A percentile compares a stretch with the other conserved stretches of the same genome.
Evolutionary conservation across 2,329 filamentous ascomycete species (phyloP).

Genomic region (Beauveria pseudobassiana): DNA sequence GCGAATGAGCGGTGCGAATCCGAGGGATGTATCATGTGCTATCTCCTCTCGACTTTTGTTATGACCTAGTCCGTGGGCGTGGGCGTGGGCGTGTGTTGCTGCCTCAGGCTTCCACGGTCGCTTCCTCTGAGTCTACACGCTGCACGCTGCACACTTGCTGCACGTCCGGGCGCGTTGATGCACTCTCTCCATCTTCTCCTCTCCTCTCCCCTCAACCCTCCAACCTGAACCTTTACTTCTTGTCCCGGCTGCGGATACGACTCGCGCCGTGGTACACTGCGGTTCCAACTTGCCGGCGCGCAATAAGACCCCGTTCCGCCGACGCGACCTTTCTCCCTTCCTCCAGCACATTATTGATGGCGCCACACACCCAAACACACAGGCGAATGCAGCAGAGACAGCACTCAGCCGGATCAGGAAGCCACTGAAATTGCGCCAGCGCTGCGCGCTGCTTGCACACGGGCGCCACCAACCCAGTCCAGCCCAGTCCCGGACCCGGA

Average conservation of each 20-base stretch:
- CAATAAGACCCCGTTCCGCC: not conserved
- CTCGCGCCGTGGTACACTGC: not conserved
- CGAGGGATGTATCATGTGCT: conserved; percentile 4
- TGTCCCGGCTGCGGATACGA: not conserved
- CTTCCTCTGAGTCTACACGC: not conserved
- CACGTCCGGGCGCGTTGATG: conserved; percentile 7
- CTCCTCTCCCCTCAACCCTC: not conserved
- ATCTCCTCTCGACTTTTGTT: not conserved
- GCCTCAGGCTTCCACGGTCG: conserved; percentile 1
- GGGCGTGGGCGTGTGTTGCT: not conserved
- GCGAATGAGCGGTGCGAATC: conserved; percentile 9
- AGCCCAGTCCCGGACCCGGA: not conserved
- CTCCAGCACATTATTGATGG: not conserved
- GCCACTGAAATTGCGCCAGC: conserved; percentile 5
- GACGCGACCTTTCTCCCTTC: not conserved
- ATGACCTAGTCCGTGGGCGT: not conserved
- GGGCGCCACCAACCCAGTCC: not conserved
- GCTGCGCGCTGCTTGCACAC: not conserved
- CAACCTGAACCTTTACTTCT: not conserved
- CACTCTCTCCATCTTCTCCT: not conserved
- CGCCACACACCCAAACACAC: not conserved
- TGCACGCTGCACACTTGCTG: conserved; percentile 1
- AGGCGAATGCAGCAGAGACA: conserved; percentile 8
- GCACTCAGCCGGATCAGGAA: conserved; percentile 6
- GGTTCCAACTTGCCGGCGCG: not conserved